Conservation (phyloP, 345 rosid genomes). For the Lagerstroemia speciosa region DNA sequence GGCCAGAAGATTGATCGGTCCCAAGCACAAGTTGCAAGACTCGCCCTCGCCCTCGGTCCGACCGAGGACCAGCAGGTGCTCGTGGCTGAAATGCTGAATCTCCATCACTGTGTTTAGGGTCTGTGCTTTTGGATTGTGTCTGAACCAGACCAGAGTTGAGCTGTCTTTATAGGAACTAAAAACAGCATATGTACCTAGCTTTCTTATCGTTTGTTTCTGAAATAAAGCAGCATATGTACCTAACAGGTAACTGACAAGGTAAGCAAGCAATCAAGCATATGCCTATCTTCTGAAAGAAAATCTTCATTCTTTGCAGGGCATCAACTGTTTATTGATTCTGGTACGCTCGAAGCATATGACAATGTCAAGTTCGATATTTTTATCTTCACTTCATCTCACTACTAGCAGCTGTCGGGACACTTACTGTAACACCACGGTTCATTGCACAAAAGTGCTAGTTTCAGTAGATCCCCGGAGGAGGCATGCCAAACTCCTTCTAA, state of each 20-base stretch:
- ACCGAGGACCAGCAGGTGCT: constrained; percentile 8
- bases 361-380: too few species aligned
- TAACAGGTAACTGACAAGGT: neutral
- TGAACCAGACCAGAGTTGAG: neutral
- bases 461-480: too few species aligned
- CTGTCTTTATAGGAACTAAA: constrained; percentile 7
- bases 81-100: constrained; percentile 8
- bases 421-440: neutral
- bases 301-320: too few species aligned
- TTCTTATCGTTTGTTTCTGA: neutral
- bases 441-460: neutral
- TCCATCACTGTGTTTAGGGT: neutral
- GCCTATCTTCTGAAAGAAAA: too few species aligned
- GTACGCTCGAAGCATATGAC: too few species aligned
- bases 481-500: too few species aligned
- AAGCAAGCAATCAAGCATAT: too few species aligned
- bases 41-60: constrained; percentile 4
- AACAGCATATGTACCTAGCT: neutral
- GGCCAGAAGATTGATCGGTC: constrained; percentile 3
- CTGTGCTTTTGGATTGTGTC: too few species aligned
- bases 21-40: constrained; percentile 13
- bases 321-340: too few species aligned
- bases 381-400: too few species aligned
- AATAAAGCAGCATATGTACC: neutral
- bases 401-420: neutral